phyloP scores from a whole-genome alignment of 306 rosid species.

The Trifolium pratense region DNA sequence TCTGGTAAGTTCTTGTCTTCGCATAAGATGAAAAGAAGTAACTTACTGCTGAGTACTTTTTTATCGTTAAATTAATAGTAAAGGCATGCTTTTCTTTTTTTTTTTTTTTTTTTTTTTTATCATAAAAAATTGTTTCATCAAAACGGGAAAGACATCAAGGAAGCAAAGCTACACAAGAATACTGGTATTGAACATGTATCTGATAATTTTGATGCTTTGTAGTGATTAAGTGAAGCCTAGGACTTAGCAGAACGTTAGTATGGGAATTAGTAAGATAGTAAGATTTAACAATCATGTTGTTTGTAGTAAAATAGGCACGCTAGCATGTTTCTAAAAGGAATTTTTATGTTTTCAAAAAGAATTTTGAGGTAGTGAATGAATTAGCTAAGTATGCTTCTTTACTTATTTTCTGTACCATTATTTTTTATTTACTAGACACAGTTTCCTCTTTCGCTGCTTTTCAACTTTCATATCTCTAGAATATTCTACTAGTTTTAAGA shows the following conservation, averaged over 20 bases:
- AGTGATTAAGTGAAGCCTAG: constrained; percentile 8
- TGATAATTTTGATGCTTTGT: neutral
- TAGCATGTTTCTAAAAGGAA: neutral
- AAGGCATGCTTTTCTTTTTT: constrained; percentile 2
- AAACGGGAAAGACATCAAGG: neutral
- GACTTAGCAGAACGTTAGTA: neutral
- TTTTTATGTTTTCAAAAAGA: constrained; percentile 10
- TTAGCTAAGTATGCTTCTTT: too few species aligned
- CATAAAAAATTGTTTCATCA: constrained; percentile 1
- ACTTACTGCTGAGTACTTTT: neutral
- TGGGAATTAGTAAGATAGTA: neutral
- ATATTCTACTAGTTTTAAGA: too few species aligned
- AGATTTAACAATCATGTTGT: neutral
- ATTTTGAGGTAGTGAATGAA: constrained; percentile 15
- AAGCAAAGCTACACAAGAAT: constrained; percentile 14
- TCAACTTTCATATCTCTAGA: too few species aligned
- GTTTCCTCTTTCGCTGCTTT: too few species aligned
- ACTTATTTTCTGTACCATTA: too few species aligned
- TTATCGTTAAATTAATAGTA: constrained; percentile 14
- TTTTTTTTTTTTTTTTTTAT: too few species aligned
- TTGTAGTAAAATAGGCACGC: constrained; percentile 16
- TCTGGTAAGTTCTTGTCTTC: constrained; percentile 57
- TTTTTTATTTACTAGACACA: too few species aligned
- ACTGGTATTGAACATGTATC: constrained; percentile 2
- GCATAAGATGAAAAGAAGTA: constrained; percentile 7